Evolutionary conservation across 1,284 basidiomycete genomes (phyloP).

Genomic region (Porogramme epimiltina): DNA sequence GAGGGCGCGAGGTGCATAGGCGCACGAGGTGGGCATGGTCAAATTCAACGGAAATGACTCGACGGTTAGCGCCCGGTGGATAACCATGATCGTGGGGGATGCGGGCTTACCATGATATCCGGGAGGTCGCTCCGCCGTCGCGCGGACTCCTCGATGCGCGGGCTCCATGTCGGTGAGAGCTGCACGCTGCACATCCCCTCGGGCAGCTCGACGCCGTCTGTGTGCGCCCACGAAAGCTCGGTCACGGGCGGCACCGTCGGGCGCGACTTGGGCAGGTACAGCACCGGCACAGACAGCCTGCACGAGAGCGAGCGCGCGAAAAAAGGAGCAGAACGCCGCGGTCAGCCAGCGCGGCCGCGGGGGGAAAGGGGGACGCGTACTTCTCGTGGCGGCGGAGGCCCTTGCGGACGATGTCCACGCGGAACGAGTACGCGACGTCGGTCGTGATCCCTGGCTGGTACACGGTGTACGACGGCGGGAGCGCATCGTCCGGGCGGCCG

Average conservation of each 20-base stretch:
- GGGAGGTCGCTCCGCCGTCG: slow-evolving; percentile 18
- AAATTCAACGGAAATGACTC: not conserved
- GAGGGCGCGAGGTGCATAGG: not conserved
- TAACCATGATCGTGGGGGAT: slow-evolving; percentile 1
- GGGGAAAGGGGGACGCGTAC: slow-evolving; percentile 34
- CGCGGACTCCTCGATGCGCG: slow-evolving; percentile 5
- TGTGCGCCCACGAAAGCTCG: slow-evolving; percentile 22
- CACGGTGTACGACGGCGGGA: slow-evolving; percentile 44
- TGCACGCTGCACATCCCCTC: slow-evolving; percentile 15
- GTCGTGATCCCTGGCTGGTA: slow-evolving; percentile 39
- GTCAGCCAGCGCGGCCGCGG: slow-evolving; percentile 4
- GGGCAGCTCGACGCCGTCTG: slow-evolving; percentile 5
- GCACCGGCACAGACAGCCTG: slow-evolving; percentile 17
- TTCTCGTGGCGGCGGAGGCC: slow-evolving; percentile 41
- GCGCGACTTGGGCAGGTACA: slow-evolving; percentile 43
- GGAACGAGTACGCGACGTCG: slow-evolving; percentile 42
- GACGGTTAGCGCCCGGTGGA: not conserved
- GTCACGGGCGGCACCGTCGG: slow-evolving; percentile 36
- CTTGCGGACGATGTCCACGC: slow-evolving; percentile 43
- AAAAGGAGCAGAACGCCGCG: not conserved
- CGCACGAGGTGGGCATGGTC: not conserved
- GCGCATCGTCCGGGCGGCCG: slow-evolving; percentile 26
- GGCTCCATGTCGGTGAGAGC: slow-evolving; percentile 31
- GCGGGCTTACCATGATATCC: slow-evolving; percentile 23
- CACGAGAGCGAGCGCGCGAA: slow-evolving; percentile 16